Evolutionary conservation across 2,329 filamentous ascomycete species (phyloP).

Genomic region (Grosmannia serpens): DNA sequence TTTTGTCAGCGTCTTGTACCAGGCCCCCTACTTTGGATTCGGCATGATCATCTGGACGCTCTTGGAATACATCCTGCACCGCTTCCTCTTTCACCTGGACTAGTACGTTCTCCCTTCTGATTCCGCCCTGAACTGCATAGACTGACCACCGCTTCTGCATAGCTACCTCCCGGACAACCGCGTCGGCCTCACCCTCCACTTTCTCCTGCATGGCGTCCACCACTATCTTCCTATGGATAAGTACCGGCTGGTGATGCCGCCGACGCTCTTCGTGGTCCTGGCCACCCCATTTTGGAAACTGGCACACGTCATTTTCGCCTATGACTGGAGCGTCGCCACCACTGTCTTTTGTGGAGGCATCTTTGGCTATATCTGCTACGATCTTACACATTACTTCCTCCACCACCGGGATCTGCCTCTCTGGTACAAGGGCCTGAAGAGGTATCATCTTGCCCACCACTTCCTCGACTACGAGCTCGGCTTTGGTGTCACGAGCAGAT

Average conservation of each 20-base stretch:
- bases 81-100: slow-evolving; percentile 90
- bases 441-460: slow-evolving; percentile 93
- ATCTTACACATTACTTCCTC: slow-evolving; percentile 96
- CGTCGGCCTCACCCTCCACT: slow-evolving; percentile 75
- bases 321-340: slow-evolving; percentile 71
- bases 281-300: slow-evolving; percentile 88
- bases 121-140: neutral
- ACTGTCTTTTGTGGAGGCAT: slow-evolving; percentile 80
- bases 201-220: slow-evolving; percentile 91
- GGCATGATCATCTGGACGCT: slow-evolving; percentile 79
- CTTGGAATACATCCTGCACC: slow-evolving; percentile 78
- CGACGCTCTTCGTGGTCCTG: slow-evolving; percentile 71
- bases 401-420: slow-evolving; percentile 86
- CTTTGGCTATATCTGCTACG: slow-evolving; percentile 93
- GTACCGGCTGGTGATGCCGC: slow-evolving; percentile 94
- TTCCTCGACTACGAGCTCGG: slow-evolving; percentile 97
- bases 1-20: slow-evolving; percentile 34
- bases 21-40: slow-evolving; percentile 51
- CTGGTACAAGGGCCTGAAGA: slow-evolving; percentile 89
- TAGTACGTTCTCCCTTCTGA: slow-evolving; percentile 45
- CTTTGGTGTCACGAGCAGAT: slow-evolving; percentile 89
- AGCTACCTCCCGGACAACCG: slow-evolving; percentile 87
- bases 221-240: slow-evolving; percentile 99
- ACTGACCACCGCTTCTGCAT: slow-evolving; percentile 1
- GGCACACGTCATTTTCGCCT: slow-evolving; percentile 70